Evolutionary conservation across 148 eudicot genomes (phyloP).

Genomic region (Fagopyrum homotropicum): DNA sequence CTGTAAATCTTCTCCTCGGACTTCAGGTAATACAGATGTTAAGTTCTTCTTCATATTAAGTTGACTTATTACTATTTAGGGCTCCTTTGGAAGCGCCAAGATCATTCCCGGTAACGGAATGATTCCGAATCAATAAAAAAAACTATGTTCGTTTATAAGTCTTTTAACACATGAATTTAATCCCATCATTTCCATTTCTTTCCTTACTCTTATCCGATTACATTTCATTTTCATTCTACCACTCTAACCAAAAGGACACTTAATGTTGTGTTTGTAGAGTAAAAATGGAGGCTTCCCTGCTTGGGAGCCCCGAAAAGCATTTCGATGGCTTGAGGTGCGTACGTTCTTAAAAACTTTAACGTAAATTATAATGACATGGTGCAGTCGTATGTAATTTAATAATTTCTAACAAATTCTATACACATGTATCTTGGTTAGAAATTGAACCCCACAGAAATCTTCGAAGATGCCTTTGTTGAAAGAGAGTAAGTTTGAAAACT

Average conservation of each 20-base stretch:
- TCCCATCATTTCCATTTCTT: too few species aligned
- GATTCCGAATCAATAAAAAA: too few species aligned
- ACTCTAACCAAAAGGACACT: not conserved
- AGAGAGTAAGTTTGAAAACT: slow-evolving; percentile 25
- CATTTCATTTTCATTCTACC: too few species aligned
- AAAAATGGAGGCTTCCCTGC: slow-evolving; percentile 47
- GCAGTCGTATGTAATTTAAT: not conserved
- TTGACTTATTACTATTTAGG: too few species aligned
- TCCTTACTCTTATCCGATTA: too few species aligned
- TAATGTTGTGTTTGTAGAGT: slow-evolving; percentile 25
- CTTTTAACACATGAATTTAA: too few species aligned
- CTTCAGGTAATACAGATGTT: slow-evolving; percentile 25
- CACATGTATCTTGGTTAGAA: slow-evolving; percentile 19
- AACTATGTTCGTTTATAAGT: too few species aligned
- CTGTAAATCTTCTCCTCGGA: slow-evolving; percentile 42
- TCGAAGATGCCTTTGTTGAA: slow-evolving; percentile 38
- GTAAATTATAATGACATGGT: not conserved
- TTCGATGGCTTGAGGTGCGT: slow-evolving; percentile 52
- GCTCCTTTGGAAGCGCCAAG: too few species aligned
- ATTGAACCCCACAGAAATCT: slow-evolving; percentile 49
- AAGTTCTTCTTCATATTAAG: too few species aligned
- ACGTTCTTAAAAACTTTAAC: not conserved
- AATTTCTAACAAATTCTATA: not conserved
- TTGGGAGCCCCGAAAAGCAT: slow-evolving; percentile 50
- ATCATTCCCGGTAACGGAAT: too few species aligned